These are phyloP conservation scores for Plasmodium yoelii DNA, from an alignment of 169 alveolate genomes.

Conservation along the genomic window DNA sequence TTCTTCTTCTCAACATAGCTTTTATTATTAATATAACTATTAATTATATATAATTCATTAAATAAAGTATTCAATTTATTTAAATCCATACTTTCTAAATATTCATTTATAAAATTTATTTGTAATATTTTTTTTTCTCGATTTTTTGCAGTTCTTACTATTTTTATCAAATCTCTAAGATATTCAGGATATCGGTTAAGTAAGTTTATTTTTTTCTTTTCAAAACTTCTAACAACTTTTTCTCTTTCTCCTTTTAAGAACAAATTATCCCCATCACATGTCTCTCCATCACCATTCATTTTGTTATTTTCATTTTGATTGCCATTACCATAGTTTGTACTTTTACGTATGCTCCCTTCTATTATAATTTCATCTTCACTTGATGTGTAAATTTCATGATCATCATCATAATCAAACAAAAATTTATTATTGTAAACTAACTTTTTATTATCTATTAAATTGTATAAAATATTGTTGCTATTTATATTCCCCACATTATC, in stretches of 20 bases:
- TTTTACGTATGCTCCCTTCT: slow-evolving; percentile 11
- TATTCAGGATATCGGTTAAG: slow-evolving; percentile 63
- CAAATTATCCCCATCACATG: slow-evolving; percentile 1
- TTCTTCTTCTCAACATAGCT: slow-evolving; percentile 32
- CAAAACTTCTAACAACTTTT: slow-evolving; percentile 5
- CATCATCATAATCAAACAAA: slow-evolving; percentile 73
- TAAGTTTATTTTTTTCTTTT: slow-evolving; percentile 41
- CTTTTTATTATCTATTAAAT: slow-evolving; percentile 33
- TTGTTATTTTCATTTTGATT: neutral
- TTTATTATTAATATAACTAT: slow-evolving; percentile 44
- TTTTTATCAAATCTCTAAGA: slow-evolving; percentile 60
- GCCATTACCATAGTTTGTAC: neutral
- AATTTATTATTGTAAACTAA: slow-evolving; percentile 43
- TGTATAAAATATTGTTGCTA: slow-evolving; percentile 7
- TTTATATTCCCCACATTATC: neutral
- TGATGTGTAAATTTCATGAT: slow-evolving; percentile 68
- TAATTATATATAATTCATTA: slow-evolving; percentile 29
- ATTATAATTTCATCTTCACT: slow-evolving; percentile 76
- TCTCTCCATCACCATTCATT: neutral
- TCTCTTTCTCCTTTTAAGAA: neutral
- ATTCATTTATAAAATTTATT: slow-evolving; percentile 34
- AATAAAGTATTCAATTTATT: slow-evolving; percentile 32
- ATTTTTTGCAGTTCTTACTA: slow-evolving; percentile 51
- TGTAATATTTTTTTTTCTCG: slow-evolving; percentile 51
- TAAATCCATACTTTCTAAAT: slow-evolving; percentile 24